Conservation (phyloP, 1,284 basidiomycete genomes). For the Taiwanofungus camphoratus region DNA sequence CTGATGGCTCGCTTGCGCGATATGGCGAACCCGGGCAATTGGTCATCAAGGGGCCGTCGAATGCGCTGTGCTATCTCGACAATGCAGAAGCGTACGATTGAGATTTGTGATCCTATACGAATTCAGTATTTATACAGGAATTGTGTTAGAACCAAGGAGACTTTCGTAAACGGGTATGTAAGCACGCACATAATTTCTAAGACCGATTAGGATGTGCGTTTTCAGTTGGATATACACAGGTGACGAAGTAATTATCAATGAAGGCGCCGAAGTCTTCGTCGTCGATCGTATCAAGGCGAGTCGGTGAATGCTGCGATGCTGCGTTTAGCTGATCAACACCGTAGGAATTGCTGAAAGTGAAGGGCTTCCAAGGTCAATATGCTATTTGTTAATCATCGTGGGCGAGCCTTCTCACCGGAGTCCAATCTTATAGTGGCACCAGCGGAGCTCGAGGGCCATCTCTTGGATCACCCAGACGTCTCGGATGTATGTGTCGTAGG, state of each 20-base stretch:
- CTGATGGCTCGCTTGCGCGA: constrained; percentile 34
- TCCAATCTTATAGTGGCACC: constrained; percentile 35
- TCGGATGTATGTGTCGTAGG: constrained; percentile 72
- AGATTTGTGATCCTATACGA: not conserved
- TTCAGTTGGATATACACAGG: constrained; percentile 40
- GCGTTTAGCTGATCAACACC: not conserved
- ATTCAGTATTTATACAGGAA: not conserved
- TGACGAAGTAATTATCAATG: constrained; percentile 36
- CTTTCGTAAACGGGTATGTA: constrained; percentile 34
- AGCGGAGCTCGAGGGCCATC: constrained; percentile 44
- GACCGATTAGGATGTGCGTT: not conserved
- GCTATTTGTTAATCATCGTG: not conserved
- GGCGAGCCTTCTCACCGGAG: constrained; percentile 15
- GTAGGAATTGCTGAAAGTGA: constrained; percentile 59
- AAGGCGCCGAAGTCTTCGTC: constrained; percentile 37
- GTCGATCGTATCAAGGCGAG: constrained; percentile 40
- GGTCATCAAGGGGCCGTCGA: constrained; percentile 33
- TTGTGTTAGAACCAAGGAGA: constrained; percentile 35
- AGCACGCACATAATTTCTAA: not conserved
- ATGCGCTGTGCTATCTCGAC: constrained; percentile 35
- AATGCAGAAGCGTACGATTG: constrained; percentile 35
- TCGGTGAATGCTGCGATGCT: not conserved
- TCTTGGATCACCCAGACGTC: constrained; percentile 68
- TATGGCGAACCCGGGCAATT: constrained; percentile 39
- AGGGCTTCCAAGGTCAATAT: constrained; percentile 47